Evolutionary conservation across 2,329 filamentous ascomycete genomes (phyloP).

Genomic region (Fusarium nurragi): DNA sequence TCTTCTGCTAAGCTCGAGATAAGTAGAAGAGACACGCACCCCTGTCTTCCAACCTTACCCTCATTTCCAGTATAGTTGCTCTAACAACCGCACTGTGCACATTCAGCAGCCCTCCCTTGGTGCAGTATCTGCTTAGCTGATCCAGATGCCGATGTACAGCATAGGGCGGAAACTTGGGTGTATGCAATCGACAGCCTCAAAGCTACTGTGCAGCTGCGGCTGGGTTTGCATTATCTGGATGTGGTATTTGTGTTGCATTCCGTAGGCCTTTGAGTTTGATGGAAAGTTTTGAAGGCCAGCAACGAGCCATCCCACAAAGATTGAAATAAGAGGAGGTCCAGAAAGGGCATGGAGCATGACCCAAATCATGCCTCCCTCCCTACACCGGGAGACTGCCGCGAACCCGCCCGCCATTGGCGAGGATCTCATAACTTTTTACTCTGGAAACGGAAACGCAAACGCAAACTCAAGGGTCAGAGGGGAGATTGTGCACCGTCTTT

Average conservation of each 20-base stretch:
- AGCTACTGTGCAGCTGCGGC: neutral
- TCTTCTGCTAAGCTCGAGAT: slow-evolving; percentile 17
- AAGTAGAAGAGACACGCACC: slow-evolving; percentile 3
- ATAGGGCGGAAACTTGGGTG: neutral
- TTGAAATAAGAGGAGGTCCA: neutral
- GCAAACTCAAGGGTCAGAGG: slow-evolving; percentile 12
- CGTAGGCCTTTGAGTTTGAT: slow-evolving; percentile 4
- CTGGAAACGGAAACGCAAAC: slow-evolving; percentile 16
- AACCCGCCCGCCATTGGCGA: slow-evolving; percentile 40
- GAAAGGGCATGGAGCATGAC: slow-evolving; percentile 44
- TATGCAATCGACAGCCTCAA: neutral
- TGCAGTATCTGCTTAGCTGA: neutral
- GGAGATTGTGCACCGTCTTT: slow-evolving; percentile 13
- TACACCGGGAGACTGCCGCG: slow-evolving; percentile 44
- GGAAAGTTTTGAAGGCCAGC: neutral
- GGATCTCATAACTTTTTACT: slow-evolving; percentile 25
- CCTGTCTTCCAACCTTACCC: slow-evolving; percentile 17
- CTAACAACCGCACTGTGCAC: slow-evolving; percentile 4
- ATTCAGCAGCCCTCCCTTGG: neutral
- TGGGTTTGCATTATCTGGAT: neutral
- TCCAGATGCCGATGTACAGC: neutral
- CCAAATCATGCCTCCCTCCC: slow-evolving; percentile 40
- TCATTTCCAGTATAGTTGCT: slow-evolving; percentile 7
- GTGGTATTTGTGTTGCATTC: slow-evolving; percentile 15
- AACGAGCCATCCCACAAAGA: slow-evolving; percentile 10